These are phyloP conservation scores for Gaultheria prostrata DNA, from an alignment of 148 eudicot species.

Conservation along the genomic window DNA sequence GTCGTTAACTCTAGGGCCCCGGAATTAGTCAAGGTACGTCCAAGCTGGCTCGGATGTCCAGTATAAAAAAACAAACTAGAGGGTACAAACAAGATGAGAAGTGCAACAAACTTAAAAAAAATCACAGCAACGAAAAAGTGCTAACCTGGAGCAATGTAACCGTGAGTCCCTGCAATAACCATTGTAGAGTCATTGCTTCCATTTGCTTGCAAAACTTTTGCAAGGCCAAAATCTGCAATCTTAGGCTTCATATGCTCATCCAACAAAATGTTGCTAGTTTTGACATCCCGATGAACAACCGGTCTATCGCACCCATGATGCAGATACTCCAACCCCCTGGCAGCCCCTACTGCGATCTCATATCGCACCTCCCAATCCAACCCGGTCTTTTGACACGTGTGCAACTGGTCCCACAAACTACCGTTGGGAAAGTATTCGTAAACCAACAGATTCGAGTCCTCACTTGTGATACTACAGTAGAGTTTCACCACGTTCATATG, in stretches of 20 bases:
- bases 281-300: conserved; percentile 40
- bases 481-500: conserved; percentile 46
- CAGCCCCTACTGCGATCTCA: conserved; percentile 38
- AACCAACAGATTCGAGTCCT: conserved; percentile 37
- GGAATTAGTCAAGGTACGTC: too few relatives aligned
- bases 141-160: conserved; percentile 48
- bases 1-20: too few relatives aligned
- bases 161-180: conserved; percentile 36
- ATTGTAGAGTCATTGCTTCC: conserved; percentile 19
- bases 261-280: conserved; percentile 41
- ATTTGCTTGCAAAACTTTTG: conserved; percentile 29
- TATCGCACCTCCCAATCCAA: conserved; percentile 40
- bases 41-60: too few relatives aligned
- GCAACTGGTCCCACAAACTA: conserved; percentile 45
- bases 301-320: conserved; percentile 38
- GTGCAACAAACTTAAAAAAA: too few relatives aligned
- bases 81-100: too few relatives aligned
- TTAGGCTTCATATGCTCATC: conserved; percentile 41
- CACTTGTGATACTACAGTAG: conserved; percentile 39
- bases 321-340: conserved; percentile 37
- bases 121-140: too few relatives aligned
- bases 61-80: too few relatives aligned
- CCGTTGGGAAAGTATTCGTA: conserved; percentile 41
- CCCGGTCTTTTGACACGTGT: conserved; percentile 21
- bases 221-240: conserved; percentile 46